Conservation (phyloP, 2,329 filamentous ascomycete species). For the Stylonectria norvegica region DNA sequence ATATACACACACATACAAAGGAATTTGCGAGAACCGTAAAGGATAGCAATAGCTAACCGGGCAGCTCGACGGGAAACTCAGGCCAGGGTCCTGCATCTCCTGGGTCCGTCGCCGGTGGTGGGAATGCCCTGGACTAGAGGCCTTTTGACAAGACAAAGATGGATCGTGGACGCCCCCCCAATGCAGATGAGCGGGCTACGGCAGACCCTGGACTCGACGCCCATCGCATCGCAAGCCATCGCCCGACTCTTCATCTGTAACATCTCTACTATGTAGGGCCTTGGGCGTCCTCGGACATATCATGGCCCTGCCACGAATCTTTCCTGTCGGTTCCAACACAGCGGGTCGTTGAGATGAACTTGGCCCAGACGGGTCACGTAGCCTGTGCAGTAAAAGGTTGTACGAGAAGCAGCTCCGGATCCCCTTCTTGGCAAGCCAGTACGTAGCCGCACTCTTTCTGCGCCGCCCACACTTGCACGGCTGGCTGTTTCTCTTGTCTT, state of each 20-base stretch:
- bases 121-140: no score
- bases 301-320: constrained; percentile 11
- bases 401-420: constrained; percentile 16
- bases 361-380: constrained; percentile 10
- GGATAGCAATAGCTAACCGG: no score
- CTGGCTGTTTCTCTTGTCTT: constrained; percentile 21
- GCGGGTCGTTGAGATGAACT: constrained; percentile 15
- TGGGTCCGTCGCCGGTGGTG: background rate
- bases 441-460: no score
- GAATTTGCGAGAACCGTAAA: no score
- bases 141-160: no score
- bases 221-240: background rate
- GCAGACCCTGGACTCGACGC: no score
- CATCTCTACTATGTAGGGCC: constrained; percentile 12
- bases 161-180: no score
- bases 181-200: no score
- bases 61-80: background rate
- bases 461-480: no score
- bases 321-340: constrained; percentile 11
- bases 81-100: background rate
- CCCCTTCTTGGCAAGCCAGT: no score
- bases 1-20: no score
- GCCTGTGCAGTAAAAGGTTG: no score
- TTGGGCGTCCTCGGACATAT: constrained; percentile 11
- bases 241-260: constrained; percentile 8